Percentiles rank a stretch among this genome's conserved stretches.
Conservation (phyloP, 1,139 yeast genomes). For the Pichia norvegensis region DNA sequence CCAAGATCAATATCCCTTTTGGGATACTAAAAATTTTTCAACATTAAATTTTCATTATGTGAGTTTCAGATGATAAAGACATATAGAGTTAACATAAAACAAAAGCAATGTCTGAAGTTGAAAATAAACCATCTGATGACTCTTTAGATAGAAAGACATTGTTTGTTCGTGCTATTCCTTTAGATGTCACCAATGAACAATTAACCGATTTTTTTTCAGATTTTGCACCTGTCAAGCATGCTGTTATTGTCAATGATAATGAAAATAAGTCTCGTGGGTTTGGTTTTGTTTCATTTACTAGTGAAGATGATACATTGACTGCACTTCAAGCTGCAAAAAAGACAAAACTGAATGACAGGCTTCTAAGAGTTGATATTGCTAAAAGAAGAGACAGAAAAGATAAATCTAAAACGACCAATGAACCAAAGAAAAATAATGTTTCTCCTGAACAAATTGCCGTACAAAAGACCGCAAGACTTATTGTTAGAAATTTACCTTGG, state of each 20-base stretch:
- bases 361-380: constrained; percentile 78
- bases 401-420: neutral
- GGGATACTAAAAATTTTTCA: constrained; percentile 1
- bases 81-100: neutral
- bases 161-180: constrained; percentile 79
- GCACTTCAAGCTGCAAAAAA: constrained; percentile 65
- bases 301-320: constrained; percentile 73
- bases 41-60: neutral
- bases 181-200: constrained; percentile 72
- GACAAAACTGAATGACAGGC: constrained; percentile 55
- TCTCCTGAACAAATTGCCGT: constrained; percentile 21
- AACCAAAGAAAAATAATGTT: constrained; percentile 2
- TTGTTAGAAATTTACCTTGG: constrained; percentile 93
- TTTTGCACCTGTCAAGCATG: constrained; percentile 92
- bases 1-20: neutral
- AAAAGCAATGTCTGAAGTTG: constrained; percentile 6
- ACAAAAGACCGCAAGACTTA: constrained; percentile 54
- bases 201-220: constrained; percentile 79
- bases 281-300: constrained; percentile 88
- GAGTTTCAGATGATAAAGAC: neutral
- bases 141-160: constrained; percentile 56
- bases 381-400: constrained; percentile 72
- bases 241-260: constrained; percentile 78
- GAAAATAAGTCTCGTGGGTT: constrained; percentile 79
- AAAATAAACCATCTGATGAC: constrained; percentile 4